Conservation (phyloP, 768 basidiomycete species). For the Suillus variegatus region DNA sequence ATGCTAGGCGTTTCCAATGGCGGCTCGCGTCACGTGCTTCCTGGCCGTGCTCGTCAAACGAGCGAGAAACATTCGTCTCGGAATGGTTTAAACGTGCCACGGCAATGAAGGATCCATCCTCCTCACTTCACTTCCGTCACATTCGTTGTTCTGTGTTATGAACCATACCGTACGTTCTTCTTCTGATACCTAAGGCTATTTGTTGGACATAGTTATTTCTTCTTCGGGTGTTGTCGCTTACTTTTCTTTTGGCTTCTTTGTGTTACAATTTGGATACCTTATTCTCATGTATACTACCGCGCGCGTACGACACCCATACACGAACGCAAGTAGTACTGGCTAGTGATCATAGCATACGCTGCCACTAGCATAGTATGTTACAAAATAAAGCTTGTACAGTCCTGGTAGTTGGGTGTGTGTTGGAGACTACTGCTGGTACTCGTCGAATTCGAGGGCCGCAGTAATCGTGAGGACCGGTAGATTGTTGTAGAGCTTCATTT, state of each 20-base stretch:
- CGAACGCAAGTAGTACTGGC: background rate
- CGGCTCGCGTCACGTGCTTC: slow-evolving; percentile 28
- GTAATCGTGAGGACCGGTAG: background rate
- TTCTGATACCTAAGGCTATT: slow-evolving; percentile 3
- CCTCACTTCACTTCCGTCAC: background rate
- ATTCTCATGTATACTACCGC: background rate
- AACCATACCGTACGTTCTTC: slow-evolving; percentile 4
- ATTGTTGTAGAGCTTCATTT: background rate
- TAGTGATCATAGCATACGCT: background rate
- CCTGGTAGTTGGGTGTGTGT: background rate
- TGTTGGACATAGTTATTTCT: background rate
- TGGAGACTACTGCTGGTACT: background rate
- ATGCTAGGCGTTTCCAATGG: slow-evolving; percentile 19
- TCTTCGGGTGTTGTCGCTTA: background rate
- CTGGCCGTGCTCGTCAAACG: slow-evolving; percentile 29
- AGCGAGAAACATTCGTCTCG: slow-evolving; percentile 5
- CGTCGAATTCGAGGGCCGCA: background rate
- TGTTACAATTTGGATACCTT: background rate
- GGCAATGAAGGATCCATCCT: background rate
- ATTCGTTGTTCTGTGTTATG: background rate
- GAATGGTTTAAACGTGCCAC: background rate
- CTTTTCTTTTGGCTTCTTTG: background rate
- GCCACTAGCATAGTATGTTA: background rate
- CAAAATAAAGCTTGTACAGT: slow-evolving; percentile 2
- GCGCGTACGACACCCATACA: background rate